Evolutionary conservation across 768 basidiomycete genomes (phyloP).

Genomic region (Kwoniella mangroviensis): DNA sequence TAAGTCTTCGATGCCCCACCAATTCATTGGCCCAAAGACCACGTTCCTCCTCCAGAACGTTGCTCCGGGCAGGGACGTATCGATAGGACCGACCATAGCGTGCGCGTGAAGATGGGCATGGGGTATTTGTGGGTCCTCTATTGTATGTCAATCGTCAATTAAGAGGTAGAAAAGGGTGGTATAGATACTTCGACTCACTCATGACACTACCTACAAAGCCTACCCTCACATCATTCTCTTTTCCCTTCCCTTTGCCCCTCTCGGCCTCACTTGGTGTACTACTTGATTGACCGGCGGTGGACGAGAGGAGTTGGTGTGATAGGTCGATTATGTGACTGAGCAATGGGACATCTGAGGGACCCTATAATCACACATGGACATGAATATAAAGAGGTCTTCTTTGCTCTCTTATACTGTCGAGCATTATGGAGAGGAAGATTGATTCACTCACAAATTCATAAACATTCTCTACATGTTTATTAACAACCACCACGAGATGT

Average conservation of each 20-base stretch:
- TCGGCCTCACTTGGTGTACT: conserved; percentile 29
- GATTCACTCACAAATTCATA: conserved; percentile 45
- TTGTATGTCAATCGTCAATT: too few relatives aligned
- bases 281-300: background rate
- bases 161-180: too few relatives aligned
- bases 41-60: conserved; percentile 47
- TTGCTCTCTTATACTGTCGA: too few relatives aligned
- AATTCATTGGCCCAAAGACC: conserved; percentile 43
- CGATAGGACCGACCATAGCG: conserved; percentile 40
- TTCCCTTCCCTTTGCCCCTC: conserved; percentile 20
- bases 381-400: too few relatives aligned
- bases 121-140: conserved; percentile 48
- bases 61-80: conserved; percentile 39
- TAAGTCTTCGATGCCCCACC: conserved; percentile 49
- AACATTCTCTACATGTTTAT: conserved; percentile 45
- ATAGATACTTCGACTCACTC: too few relatives aligned
- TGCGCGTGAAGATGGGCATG: conserved; percentile 49
- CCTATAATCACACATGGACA: conserved; percentile 18
- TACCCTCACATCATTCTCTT: conserved; percentile 35
- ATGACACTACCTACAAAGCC: conserved; percentile 44
- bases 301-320: conserved; percentile 16
- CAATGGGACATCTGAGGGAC: conserved; percentile 43
- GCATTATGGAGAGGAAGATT: too few relatives aligned
- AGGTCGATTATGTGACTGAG: conserved; percentile 43
- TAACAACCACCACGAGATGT: conserved; percentile 46